Base-by-base conservation (phyloP, 2,329 filamentous ascomycete genomes). In the Botrytis hyacinthi region DNA sequence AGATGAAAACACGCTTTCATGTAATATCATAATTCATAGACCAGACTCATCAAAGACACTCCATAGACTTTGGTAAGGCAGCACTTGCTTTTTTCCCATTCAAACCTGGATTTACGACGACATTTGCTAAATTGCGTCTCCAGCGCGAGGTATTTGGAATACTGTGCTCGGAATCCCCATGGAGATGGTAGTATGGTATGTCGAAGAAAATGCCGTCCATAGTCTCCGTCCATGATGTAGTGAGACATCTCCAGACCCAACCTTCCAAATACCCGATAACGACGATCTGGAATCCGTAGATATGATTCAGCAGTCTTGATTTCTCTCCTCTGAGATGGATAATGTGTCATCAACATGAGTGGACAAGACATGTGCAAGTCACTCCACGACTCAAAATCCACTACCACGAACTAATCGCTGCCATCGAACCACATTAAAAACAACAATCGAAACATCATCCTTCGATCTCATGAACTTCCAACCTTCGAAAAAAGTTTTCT, bases 101-200 rank as follows among this genome's bases (percentile, higher is more conserved):
- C 26, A n/a, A n/a, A 7, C 48, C 2, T 14, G 48, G n/a, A 7
- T 14, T n/a, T n/a, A 0, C 5, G 12, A 54, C 10, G 26, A 54
- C 0, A n/a, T 3, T n/a, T 10, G 1, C 32, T 26, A 7, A 14
- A 26, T 14, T 4, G 16, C 0, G 3, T 37, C 9, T 4, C 37
- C 12, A 12, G 32, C 20, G 10, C 7, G 29, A 20, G 10, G 35
- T 60, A 35, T 6, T 35, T 35, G 4, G 20, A 22, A 22, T 35
- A 26, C 7, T 35, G 59, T 61, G 32, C 59, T 37, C 22, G 22
- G 10, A 37, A 26, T 26, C 22, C 32, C 12, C 37, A 7, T 26
- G 10, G 5, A 61, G 20, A 12, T 37, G 20, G 9, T 51, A 12
- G 46, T 12, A 12, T 26, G 1, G 9, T 5, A 35, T 59, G 29